Evolutionary conservation across 768 basidiomycete species (phyloP).

Genomic region (Boletellus ananas): DNA sequence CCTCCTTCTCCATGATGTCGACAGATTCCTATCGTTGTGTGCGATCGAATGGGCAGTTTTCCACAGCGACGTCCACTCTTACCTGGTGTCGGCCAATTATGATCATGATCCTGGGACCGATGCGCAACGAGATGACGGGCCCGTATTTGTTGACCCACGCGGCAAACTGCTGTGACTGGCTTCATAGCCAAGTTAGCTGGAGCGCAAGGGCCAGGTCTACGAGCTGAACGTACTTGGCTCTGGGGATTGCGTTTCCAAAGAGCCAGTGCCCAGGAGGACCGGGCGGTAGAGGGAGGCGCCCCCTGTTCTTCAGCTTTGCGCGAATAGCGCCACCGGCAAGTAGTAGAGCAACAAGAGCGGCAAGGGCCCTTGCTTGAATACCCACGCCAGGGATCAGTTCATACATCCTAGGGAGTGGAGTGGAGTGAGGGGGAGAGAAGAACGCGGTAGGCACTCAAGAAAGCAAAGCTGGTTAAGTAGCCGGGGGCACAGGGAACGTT

Average conservation of each 20-base stretch:
- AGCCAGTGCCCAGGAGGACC: slow-evolving; percentile 34
- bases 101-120: slow-evolving; percentile 38
- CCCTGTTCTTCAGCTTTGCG: slow-evolving; percentile 6
- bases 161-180: slow-evolving; percentile 43
- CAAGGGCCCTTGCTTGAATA: slow-evolving; percentile 16
- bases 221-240: slow-evolving; percentile 19
- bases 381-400: slow-evolving; percentile 1
- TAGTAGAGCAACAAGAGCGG: slow-evolving; percentile 14
- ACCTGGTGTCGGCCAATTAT: slow-evolving; percentile 39
- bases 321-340: slow-evolving; percentile 12
- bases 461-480: slow-evolving; percentile 11
- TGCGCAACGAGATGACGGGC: slow-evolving; percentile 52
- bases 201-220: not conserved
- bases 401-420: slow-evolving; percentile 5
- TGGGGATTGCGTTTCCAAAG: slow-evolving; percentile 30
- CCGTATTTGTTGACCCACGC: slow-evolving; percentile 61
- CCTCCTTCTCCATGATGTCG: slow-evolving; percentile 66
- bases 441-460: not conserved
- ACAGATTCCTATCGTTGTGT: slow-evolving; percentile 45
- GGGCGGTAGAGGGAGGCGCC: slow-evolving; percentile 25
- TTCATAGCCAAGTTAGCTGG: not conserved
- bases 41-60: not conserved
- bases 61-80: not conserved
- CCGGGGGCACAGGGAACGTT: no score
- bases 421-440: not conserved